Base-by-base conservation (phyloP, 495 filamentous ascomycete genomes). In the Podospora didyma region DNA sequence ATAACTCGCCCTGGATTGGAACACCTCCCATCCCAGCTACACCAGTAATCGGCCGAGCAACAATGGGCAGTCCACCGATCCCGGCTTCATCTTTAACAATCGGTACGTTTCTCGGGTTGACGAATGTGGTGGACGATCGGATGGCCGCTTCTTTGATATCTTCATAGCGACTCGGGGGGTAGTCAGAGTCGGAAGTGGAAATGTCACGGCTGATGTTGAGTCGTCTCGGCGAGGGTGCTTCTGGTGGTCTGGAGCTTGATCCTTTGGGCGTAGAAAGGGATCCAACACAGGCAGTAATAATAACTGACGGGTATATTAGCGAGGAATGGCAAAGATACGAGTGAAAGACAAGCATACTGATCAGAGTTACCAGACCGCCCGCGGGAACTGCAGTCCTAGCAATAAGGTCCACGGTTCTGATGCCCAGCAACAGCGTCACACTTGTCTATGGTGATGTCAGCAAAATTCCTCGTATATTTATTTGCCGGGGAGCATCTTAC, bases 301-400 rank as follows among this genome's bases (percentile, higher is more conserved):
- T 61, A 46, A 62, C 69, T 69, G 51, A 1, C 46, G 5, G 6
- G n/a, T 17, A 11, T 52, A 51, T 68, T 60, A 61, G 56, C 35
- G 20, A 51, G 10, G 9, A 22, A 10, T 1, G 21, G 2, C n/a
- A 31, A 26, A 2, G 1, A 39, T 7, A 9, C 2, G 3, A 10
- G n/a, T 14, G 11, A 24, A 1, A 44, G 22, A 24, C 19, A n/a
- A 20, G 70, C 67, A 48, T 67, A 80, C 79, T 64, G 57, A 81
- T 74, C 65, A 82, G 55, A 21, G 81, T 65, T 11, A 73, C 64
- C 19, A 83, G 60, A 14, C 79, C 79, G 42, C 67, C 68, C 1
- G 78, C 71, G 24, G 80, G 80, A n/a, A 82, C 57, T 9, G 74
- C 74, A 4, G 77, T 83, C 61, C 71, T 71, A 21, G 72, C 58